Evolutionary conservation across 306 rosid genomes (phyloP).

Genomic region (Delonix regia): DNA sequence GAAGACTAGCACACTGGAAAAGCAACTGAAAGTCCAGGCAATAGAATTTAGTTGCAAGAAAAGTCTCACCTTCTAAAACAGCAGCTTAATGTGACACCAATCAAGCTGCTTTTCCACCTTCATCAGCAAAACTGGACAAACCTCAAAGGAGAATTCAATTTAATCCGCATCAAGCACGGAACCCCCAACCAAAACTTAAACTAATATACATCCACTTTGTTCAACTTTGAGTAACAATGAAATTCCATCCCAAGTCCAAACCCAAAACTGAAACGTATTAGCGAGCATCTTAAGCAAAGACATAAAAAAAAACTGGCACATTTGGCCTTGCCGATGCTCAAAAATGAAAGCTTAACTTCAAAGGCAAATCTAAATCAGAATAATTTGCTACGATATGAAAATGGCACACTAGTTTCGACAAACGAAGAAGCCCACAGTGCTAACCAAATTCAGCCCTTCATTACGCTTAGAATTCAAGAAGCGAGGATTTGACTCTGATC

Average conservation of each 20-base stretch:
- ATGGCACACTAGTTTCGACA: neutral
- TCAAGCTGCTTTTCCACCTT: conserved; percentile 56
- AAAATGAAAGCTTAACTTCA: neutral
- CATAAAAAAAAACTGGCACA: no score
- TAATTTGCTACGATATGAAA: no score
- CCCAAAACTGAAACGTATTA: neutral
- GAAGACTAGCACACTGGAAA: neutral
- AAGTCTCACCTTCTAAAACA: conserved; percentile 77
- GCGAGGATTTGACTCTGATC: no score
- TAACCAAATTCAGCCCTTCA: no score
- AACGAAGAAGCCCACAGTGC: neutral
- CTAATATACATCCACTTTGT: no score
- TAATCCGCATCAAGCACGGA: conserved; percentile 64
- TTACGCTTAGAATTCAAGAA: neutral
- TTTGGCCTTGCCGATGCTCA: no score
- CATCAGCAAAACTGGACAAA: conserved; percentile 82
- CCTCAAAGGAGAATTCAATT: conserved; percentile 75
- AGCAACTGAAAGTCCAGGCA: neutral
- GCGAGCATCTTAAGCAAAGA: neutral
- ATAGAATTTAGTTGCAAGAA: neutral
- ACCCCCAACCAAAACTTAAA: neutral
- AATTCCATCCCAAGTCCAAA: neutral
- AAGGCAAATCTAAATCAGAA: neutral
- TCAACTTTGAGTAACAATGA: neutral
- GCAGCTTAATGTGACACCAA: conserved; percentile 78